A percentile compares a stretch with the other conserved stretches of the same genome.
Evolutionary conservation across 1,284 basidiomycete species (phyloP).

Genomic region (Sanghuangporus baumii): DNA sequence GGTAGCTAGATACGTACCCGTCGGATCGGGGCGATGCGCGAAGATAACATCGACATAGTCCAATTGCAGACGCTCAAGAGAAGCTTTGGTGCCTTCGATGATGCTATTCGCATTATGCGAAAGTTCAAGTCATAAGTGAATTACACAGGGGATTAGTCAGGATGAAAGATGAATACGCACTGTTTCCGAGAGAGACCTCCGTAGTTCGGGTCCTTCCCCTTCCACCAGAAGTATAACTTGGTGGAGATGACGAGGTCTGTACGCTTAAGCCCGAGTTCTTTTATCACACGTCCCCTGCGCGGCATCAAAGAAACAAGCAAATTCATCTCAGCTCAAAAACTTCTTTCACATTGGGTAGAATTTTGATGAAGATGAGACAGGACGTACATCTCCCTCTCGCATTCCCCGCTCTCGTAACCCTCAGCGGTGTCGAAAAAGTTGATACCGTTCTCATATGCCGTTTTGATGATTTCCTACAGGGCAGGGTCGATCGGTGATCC

Average conservation of each 20-base stretch:
- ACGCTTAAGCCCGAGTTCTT: constrained; percentile 66
- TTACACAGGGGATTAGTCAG: neutral
- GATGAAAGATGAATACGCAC: neutral
- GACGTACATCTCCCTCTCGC: constrained; percentile 59
- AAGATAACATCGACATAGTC: constrained; percentile 28
- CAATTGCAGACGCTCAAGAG: constrained; percentile 24
- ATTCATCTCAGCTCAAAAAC: neutral
- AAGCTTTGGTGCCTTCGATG: constrained; percentile 18
- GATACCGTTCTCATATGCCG: constrained; percentile 20
- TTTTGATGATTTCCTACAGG: constrained; percentile 19
- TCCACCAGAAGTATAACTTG: constrained; percentile 52
- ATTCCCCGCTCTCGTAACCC: constrained; percentile 48
- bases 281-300: constrained; percentile 68
- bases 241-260: constrained; percentile 72
- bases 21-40: constrained; percentile 24
- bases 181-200: constrained; percentile 15
- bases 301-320: neutral
- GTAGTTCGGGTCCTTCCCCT: constrained; percentile 17
- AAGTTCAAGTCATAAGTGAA: neutral
- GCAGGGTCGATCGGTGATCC: neutral
- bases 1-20: neutral
- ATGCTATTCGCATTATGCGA: neutral
- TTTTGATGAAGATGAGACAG: constrained; percentile 27
- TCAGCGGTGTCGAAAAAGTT: constrained; percentile 25
- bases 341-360: constrained; percentile 33